Percentiles rank a stretch among this genome's conserved stretches.
These are phyloP conservation scores for Metschnikowia similis DNA, from an alignment of 805 yeast species.

Conservation along the genomic window DNA sequence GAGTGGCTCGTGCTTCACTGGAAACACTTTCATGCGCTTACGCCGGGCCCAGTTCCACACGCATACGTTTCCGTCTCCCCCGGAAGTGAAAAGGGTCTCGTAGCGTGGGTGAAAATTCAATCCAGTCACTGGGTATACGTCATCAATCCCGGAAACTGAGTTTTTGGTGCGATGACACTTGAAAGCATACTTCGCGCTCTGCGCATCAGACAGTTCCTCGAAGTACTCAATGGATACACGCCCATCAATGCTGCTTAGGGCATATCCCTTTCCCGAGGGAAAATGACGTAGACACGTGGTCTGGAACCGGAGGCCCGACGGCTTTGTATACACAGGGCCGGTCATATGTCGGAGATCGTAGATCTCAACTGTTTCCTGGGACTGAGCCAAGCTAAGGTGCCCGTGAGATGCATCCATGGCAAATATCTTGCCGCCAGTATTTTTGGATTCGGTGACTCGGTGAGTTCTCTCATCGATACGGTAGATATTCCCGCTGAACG, in stretches of 20 bases:
- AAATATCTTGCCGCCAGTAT: conserved; percentile 49
- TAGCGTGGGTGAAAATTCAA: conserved; percentile 37
- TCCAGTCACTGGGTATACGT: conserved; percentile 50
- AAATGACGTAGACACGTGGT: conserved; percentile 52
- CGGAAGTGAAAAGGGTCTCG: conserved; percentile 46
- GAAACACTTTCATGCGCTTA: conserved; percentile 39
- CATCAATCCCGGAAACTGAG: conserved; percentile 30
- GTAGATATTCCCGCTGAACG: conserved; percentile 10
- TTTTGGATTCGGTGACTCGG: conserved; percentile 2
- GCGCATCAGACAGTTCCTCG: conserved; percentile 42
- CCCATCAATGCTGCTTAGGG: conserved; percentile 75
- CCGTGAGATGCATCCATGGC: conserved; percentile 54
- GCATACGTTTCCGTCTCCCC: conserved; percentile 48
- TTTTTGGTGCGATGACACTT: conserved; percentile 63
- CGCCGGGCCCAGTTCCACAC: conserved; percentile 47
- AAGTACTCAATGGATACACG: conserved; percentile 71
- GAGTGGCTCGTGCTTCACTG: conserved; percentile 4
- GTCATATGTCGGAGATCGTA: conserved; percentile 50
- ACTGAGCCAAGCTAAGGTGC: conserved; percentile 49
- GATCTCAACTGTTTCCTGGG: conserved; percentile 49
- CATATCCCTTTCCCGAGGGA: conserved; percentile 55
- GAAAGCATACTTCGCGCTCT: conserved; percentile 60
- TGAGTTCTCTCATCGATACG: conserved; percentile 13
- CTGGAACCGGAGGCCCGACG: conserved; percentile 65
- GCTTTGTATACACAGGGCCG: conserved; percentile 47